phyloP scores from a whole-genome alignment of 495 filamentous ascomycete species.

The Trichocladium uniseriatum region DNA sequence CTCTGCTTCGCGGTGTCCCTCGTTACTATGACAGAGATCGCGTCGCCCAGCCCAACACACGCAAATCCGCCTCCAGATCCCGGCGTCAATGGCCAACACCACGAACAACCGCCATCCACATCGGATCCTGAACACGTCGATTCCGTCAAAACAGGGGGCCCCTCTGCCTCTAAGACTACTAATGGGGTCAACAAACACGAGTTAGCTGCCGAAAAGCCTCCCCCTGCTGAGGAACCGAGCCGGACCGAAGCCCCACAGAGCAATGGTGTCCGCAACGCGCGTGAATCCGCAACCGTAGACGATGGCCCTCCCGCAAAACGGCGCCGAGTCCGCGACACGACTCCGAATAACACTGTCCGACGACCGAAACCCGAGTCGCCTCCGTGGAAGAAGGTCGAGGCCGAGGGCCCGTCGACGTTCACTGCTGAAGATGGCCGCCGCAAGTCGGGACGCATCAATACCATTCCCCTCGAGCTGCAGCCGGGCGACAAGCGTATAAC shows the following conservation, averaged over 20 bases:
- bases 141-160: not conserved
- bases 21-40: conserved; percentile 43
- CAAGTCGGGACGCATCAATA: conserved; percentile 78
- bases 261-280: conserved; percentile 14
- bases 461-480: conserved; percentile 59
- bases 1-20: conserved; percentile 29
- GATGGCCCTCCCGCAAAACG: conserved; percentile 60
- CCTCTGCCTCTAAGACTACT: not conserved
- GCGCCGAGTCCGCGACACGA: conserved; percentile 51
- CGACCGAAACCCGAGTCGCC: conserved; percentile 56
- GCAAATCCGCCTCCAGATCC: conserved; percentile 20
- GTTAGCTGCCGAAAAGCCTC: not conserved
- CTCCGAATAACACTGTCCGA: conserved; percentile 28
- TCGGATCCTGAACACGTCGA: not conserved
- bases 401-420: conserved; percentile 80
- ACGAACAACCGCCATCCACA: conserved; percentile 8
- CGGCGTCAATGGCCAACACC: conserved; percentile 20
- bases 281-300: conserved; percentile 13
- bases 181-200: conserved; percentile 3
- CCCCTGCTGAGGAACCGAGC: not conserved
- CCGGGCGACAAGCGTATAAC: conserved; percentile 53
- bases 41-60: conserved; percentile 41
- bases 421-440: conserved; percentile 63
- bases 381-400: conserved; percentile 86
- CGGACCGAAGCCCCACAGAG: conserved; percentile 10